A percentile compares a stretch with the other conserved stretches of the same genome.
These are phyloP conservation scores for Chrysosporium keratinophilum DNA, from an alignment of 2,329 filamentous ascomycete genomes.

Conservation along the genomic window DNA sequence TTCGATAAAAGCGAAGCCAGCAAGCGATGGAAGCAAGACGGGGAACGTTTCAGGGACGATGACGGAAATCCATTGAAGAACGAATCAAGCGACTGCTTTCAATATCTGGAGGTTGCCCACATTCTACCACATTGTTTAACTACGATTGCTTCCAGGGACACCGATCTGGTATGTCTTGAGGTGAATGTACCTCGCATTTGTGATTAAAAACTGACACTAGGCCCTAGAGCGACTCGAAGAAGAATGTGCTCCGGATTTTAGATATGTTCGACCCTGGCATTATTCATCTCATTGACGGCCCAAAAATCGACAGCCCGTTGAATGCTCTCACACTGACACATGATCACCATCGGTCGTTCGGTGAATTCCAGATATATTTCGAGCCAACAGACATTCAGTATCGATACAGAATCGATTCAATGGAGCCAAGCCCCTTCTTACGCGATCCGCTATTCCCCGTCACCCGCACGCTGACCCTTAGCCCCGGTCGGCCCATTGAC, in stretches of 20 bases:
- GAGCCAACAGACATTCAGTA: slow-evolving; percentile 12
- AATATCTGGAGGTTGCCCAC: slow-evolving; percentile 10
- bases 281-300: slow-evolving; percentile 14
- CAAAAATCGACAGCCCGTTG: slow-evolving; percentile 17
- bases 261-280: slow-evolving; percentile 18
- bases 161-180: slow-evolving; percentile 9
- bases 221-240: slow-evolving; percentile 11
- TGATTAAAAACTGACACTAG: slow-evolving; percentile 1
- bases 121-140: slow-evolving; percentile 11
- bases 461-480: slow-evolving; percentile 20
- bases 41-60: slow-evolving; percentile 7
- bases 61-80: slow-evolving; percentile 11
- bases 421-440: slow-evolving; percentile 16
- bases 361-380: slow-evolving; percentile 20
- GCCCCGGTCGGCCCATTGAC: slow-evolving; percentile 24
- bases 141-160: slow-evolving; percentile 1
- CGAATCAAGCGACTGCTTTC: slow-evolving; percentile 4
- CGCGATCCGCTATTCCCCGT: slow-evolving; percentile 19
- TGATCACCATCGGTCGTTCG: slow-evolving; percentile 16
- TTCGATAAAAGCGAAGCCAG: slow-evolving; percentile 12
- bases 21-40: slow-evolving; percentile 8
- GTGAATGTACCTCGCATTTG: neutral
- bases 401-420: slow-evolving; percentile 20
- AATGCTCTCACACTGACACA: slow-evolving; percentile 19
- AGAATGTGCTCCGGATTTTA: slow-evolving; percentile 16